A percentile compares a stretch with the other conserved stretches of the same genome.
phyloP scores from a whole-genome alignment of 164 flowering plant genomes.

The Paratinospora sagittata region DNA sequence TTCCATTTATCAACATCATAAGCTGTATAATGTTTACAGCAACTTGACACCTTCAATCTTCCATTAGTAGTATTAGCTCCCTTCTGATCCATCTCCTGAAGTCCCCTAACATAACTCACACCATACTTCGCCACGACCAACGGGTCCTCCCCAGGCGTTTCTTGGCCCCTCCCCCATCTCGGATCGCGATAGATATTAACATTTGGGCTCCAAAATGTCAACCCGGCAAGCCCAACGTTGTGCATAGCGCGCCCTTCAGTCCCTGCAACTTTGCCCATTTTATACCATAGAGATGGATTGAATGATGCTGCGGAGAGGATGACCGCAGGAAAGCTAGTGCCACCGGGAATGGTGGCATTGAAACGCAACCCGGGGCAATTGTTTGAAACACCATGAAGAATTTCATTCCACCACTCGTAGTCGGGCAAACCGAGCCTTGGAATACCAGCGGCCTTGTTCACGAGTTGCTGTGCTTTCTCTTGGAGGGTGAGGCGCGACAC shows the following conservation, averaged over 20 bases:
- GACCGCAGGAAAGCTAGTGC: conserved; percentile 60
- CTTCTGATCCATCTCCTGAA: conserved; percentile 36
- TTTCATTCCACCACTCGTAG: conserved; percentile 70
- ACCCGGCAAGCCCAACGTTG: conserved; percentile 48
- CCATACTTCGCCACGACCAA: conserved; percentile 43
- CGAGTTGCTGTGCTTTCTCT: conserved; percentile 51
- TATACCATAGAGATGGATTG: conserved; percentile 42
- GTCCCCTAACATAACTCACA: conserved; percentile 46
- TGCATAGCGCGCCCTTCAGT: conserved; percentile 68
- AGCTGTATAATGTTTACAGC: conserved; percentile 73
- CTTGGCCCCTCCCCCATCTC: conserved; percentile 64
- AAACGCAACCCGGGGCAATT: conserved; percentile 35
- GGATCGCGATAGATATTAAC: conserved; percentile 59
- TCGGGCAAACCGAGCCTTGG: conserved; percentile 39
- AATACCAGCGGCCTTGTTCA: conserved; percentile 35
- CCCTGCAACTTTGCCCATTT: conserved; percentile 53
- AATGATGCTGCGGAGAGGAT: conserved; percentile 46
- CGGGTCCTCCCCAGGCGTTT: conserved; percentile 75
- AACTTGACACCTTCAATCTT: conserved; percentile 50
- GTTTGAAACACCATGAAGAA: conserved; percentile 63
- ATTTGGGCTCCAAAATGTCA: conserved; percentile 62
- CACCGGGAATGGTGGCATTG: conserved; percentile 45
- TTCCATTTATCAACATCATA: conserved; percentile 66
- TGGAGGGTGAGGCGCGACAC: conserved; percentile 39
- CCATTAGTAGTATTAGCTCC: conserved; percentile 8